Evolutionary conservation across 345 rosid species (phyloP).

Genomic region (Psidium guajava): DNA sequence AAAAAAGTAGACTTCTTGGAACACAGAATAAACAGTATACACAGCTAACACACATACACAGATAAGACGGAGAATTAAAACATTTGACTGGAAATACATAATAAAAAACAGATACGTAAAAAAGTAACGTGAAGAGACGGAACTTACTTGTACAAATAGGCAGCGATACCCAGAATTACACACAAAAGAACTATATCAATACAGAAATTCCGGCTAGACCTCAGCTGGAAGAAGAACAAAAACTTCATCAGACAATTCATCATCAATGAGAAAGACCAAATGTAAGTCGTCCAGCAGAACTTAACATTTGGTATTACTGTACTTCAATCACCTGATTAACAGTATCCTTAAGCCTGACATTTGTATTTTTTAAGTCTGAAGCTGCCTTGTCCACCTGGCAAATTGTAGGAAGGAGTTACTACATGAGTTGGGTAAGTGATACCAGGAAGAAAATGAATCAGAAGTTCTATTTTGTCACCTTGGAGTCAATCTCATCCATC

Average conservation of each 20-base stretch:
- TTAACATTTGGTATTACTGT: not conserved
- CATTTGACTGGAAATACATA: not conserved
- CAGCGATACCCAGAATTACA: conserved; percentile 92
- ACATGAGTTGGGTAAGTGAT: not conserved
- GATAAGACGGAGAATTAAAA: not conserved
- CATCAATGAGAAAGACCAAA: not conserved
- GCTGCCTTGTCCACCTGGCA: conserved; percentile 86
- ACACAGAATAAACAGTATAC: not conserved
- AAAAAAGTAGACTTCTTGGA: not conserved
- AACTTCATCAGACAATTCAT: conserved; percentile 11
- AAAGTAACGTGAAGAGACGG: not conserved
- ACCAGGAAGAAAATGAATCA: not conserved
- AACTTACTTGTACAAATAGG: conserved; percentile 96
- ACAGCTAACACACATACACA: not conserved
- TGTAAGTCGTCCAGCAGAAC: not conserved
- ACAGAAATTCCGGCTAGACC: conserved; percentile 98
- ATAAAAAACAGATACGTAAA: not conserved
- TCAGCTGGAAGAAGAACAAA: conserved; percentile 50
- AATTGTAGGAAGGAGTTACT: not conserved
- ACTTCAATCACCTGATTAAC: conserved; percentile 69
- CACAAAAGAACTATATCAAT: conserved; percentile 81
- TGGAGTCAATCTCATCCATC: conserved; percentile 97
- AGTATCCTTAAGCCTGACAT: conserved; percentile 89
- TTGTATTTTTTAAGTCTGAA: conserved; percentile 89
- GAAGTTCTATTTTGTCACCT: conserved; percentile 29